Base-by-base conservation (phyloP, 192 early-diverging fungal genomes). In the Jimgerdemannia lactiflua region DNA sequence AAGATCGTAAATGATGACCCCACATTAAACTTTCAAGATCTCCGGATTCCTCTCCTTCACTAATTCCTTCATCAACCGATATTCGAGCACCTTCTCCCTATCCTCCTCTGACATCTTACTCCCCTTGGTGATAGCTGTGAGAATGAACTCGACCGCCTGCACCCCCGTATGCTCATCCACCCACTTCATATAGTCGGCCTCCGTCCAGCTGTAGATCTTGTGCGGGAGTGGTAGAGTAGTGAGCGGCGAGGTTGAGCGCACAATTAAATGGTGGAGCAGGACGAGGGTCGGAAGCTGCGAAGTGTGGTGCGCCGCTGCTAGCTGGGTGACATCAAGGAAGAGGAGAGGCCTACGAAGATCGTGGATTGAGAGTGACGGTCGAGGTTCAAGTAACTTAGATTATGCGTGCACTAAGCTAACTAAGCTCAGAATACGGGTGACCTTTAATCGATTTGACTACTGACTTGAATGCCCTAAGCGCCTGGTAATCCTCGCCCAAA, bases 141-240 rank as follows among this genome's bases (percentile, higher is more conserved):
- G 39, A 10, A 73, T 72, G 14, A 92, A 72, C 59, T 78, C 70
- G 3, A 86, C 68, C 11, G 78, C 80, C 65, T 92, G 87, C 39
- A 54, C 71, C 18, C 87, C 82, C 4, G 74, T 74, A 72, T 92
- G 90, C 42, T 79, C 66, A 71, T 93, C 91, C 64, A 92, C 77
- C 91, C 91, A 94, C 3, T 88, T 86, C 69, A 88, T 89, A 70
- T 94, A 94, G 68, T 91, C 88, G 63, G 77, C 65, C 64, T 89
- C 83, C 3, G 83, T 84, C 87, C 89, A 88, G 39, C 82, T 83
- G 79, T 86, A 93, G 4, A 84, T 71, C 8, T 76, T 77, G 54
- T 84, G 81, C 7, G 92, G 92, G 18, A 90, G 79, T 11, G 82
- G 85, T 4, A 93, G 68, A 2, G 74, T 87, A 10, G 65, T 71